These are phyloP conservation scores for Leucosporidium yakuticum DNA, from an alignment of 768 basidiomycete species.

Conservation along the genomic window DNA sequence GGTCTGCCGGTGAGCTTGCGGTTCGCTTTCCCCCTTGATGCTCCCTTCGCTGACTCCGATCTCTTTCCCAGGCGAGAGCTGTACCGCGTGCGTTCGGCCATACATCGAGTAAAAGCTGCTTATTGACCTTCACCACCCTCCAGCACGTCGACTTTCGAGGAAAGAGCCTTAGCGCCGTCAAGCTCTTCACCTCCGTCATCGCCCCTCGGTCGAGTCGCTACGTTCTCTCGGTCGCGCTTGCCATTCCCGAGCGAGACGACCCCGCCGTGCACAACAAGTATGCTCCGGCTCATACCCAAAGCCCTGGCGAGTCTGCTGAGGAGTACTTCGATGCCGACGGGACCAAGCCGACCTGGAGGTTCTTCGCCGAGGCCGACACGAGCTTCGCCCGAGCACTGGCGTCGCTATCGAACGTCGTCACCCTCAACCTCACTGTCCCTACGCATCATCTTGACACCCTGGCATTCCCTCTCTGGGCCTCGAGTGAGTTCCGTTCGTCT, in stretches of 20 bases:
- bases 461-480: too few species aligned
- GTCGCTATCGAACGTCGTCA: not conserved
- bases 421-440: not conserved
- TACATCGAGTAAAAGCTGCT: not conserved
- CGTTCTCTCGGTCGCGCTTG: not conserved
- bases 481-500: not conserved
- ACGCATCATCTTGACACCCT: not conserved
- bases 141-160: conserved; percentile 1
- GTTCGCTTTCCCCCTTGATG: not conserved
- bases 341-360: not conserved
- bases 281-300: too few species aligned
- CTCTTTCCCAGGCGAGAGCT: not conserved
- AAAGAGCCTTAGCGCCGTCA: not conserved
- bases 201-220: not conserved
- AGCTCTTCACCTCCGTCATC: not conserved
- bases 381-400: not conserved
- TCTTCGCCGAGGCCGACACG: not conserved
- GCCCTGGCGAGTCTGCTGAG: not conserved
- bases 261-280: too few species aligned
- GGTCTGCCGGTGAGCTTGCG: not conserved
- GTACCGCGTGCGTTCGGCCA: not conserved
- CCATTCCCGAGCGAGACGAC: not conserved
- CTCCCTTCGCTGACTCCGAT: not conserved
- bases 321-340: not conserved
- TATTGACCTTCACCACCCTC: not conserved